Conservation (phyloP, 805 yeast species). For the Lachancea nothofagi region DNA sequence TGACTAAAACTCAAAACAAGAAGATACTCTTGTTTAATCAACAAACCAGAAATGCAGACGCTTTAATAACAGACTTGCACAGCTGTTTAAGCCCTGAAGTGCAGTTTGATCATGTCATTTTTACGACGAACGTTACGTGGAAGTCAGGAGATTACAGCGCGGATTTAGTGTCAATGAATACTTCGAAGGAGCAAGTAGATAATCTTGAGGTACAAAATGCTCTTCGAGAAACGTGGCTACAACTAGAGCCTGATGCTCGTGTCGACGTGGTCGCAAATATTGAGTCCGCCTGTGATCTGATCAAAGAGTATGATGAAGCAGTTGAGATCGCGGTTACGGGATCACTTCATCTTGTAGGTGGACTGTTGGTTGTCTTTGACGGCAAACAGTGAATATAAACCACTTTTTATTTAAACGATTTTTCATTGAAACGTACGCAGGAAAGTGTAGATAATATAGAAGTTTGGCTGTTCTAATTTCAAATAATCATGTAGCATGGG, state of each 20-base stretch:
- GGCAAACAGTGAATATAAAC: conserved; percentile 19
- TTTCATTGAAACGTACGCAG: neutral
- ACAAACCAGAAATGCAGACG: conserved; percentile 81
- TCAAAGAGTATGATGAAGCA: conserved; percentile 35
- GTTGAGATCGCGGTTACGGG: conserved; percentile 89
- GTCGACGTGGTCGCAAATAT: conserved; percentile 63
- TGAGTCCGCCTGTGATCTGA: conserved; percentile 59
- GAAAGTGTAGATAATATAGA: neutral
- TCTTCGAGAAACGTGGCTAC: conserved; percentile 65
- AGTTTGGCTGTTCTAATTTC: neutral
- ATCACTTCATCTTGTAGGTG: conserved; percentile 91
- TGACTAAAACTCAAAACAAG: conserved; percentile 16
- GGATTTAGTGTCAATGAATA: conserved; percentile 83
- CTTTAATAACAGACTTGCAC: conserved; percentile 52
- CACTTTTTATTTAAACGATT: neutral
- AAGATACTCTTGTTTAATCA: conserved; percentile 79
- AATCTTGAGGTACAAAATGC: conserved; percentile 73
- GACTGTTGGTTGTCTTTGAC: conserved; percentile 80
- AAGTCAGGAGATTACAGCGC: conserved; percentile 69
- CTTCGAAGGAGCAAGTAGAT: conserved; percentile 71
- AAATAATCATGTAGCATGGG: conserved; percentile 27
- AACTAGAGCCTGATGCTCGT: conserved; percentile 40
- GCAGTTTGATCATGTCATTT: conserved; percentile 68
- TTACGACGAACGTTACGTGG: conserved; percentile 92
- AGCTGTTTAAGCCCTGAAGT: conserved; percentile 37